Evolutionary conservation across 257 asterid species (phyloP).

Genomic region (Solanum ossicruentum): DNA sequence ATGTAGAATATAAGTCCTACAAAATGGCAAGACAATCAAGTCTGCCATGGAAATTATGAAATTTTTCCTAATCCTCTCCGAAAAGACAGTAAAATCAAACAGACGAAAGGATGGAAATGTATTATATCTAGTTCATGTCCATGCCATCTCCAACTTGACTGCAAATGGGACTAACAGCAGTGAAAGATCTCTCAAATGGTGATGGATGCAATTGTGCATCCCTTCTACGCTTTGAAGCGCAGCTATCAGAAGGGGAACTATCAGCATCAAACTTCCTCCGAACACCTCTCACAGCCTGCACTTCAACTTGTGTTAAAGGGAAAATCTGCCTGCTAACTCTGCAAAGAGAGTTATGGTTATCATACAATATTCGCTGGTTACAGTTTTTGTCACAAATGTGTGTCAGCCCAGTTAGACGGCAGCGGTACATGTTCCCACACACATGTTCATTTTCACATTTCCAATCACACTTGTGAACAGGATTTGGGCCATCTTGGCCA

Average conservation of each 20-base stretch:
- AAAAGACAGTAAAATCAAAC: conserved; percentile 17
- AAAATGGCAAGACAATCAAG: conserved; percentile 37
- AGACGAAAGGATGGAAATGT: conserved; percentile 16
- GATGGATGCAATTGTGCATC: conserved; percentile 74
- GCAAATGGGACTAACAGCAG: conserved; percentile 76
- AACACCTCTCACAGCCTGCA: conserved; percentile 79
- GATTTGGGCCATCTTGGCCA: conserved; percentile 96
- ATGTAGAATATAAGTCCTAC: conserved; percentile 45
- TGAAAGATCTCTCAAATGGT: conserved; percentile 78
- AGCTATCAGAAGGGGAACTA: conserved; percentile 48
- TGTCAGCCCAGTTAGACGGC: conserved; percentile 83
- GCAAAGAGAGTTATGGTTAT: conserved; percentile 89
- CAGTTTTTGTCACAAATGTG: conserved; percentile 99
- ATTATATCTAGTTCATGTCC: conserved; percentile 66
- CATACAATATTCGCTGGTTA: conserved; percentile 86
- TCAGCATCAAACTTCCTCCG: conserved; percentile 90
- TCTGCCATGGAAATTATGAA: conserved; percentile 31
- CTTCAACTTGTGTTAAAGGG: conserved; percentile 62
- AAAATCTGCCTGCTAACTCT: conserved; percentile 78
- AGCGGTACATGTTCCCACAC: conserved; percentile 87
- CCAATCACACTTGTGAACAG: conserved; percentile 97
- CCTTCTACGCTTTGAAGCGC: conserved; percentile 86
- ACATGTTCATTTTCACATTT: conserved; percentile 80
- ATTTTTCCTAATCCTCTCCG: conserved; percentile 32
- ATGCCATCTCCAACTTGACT: conserved; percentile 82